Percentiles rank a stretch among this genome's conserved stretches.
These are phyloP conservation scores for Vachellia collinsii DNA, from an alignment of 306 rosid genomes.

Conservation along the genomic window DNA sequence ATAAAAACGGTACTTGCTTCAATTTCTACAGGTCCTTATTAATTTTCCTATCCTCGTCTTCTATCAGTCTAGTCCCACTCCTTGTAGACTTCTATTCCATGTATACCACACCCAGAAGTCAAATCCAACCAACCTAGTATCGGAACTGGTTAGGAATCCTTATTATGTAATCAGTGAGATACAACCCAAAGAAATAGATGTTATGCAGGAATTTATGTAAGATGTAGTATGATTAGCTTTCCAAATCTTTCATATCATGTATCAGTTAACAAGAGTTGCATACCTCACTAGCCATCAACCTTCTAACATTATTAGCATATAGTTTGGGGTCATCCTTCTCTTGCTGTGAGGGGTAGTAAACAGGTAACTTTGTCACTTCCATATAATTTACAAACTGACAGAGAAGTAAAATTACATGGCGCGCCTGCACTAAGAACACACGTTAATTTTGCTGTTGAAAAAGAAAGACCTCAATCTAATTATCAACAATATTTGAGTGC, in stretches of 20 bases:
- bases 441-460: conserved; percentile 11
- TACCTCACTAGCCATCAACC: conserved; percentile 95
- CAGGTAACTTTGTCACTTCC: conserved; percentile 77
- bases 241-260: background rate
- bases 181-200: background rate
- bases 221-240: background rate
- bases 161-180: background rate
- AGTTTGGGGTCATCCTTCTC: conserved; percentile 90
- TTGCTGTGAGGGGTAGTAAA: conserved; percentile 77
- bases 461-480: conserved; percentile 20
- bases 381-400: conserved; percentile 90
- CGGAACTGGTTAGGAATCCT: background rate
- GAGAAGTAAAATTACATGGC: conserved; percentile 88
- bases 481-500: conserved; percentile 3
- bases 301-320: conserved; percentile 77
- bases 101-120: background rate
- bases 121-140: background rate
- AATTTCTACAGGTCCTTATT: background rate
- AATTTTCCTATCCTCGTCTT: background rate
- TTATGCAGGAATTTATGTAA: background rate
- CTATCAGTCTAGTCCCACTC: background rate
- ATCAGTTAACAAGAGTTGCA: background rate
- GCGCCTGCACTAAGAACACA: conserved; percentile 58
- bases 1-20: background rate
- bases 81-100: background rate